phyloP scores from a whole-genome alignment of 352 stramenopile genomes.

The Globisporangium iwayamae region DNA sequence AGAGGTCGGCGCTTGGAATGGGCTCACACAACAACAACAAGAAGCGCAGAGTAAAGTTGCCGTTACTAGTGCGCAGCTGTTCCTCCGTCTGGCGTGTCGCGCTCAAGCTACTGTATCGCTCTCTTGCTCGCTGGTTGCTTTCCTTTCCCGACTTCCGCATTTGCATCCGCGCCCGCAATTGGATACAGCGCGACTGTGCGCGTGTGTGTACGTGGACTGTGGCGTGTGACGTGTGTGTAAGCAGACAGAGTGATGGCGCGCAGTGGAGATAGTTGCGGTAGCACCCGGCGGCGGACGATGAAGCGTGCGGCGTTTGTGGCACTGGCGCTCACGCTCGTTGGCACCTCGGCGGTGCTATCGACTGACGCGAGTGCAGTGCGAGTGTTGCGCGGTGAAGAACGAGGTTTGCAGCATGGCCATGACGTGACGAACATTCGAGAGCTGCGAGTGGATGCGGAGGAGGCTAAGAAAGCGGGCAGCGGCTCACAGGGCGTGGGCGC shows the following conservation, averaged over 20 bases:
- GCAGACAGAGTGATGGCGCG: background rate
- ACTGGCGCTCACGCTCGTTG: background rate
- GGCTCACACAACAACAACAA: no score
- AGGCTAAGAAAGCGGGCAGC: background rate
- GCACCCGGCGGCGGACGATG: conserved; percentile 3
- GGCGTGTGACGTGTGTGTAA: background rate
- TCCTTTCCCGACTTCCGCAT: no score
- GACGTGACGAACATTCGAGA: background rate
- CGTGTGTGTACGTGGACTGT: background rate
- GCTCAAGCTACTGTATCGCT: no score
- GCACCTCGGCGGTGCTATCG: background rate
- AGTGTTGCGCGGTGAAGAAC: background rate
- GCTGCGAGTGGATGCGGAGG: background rate
- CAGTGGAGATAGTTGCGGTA: background rate
- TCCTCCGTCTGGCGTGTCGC: no score
- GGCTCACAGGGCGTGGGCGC: background rate
- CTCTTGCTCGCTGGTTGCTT: no score
- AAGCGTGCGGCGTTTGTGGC: conserved; percentile 5
- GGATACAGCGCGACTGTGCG: background rate
- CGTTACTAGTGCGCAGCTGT: no score
- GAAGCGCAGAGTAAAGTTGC: no score
- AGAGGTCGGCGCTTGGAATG: no score
- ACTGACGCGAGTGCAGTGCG: background rate
- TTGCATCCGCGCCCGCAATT: background rate
- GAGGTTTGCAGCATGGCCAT: background rate